These are phyloP conservation scores for Mortierella alpina DNA, from an alignment of 192 early-diverging fungal genomes.

Conservation along the genomic window DNA sequence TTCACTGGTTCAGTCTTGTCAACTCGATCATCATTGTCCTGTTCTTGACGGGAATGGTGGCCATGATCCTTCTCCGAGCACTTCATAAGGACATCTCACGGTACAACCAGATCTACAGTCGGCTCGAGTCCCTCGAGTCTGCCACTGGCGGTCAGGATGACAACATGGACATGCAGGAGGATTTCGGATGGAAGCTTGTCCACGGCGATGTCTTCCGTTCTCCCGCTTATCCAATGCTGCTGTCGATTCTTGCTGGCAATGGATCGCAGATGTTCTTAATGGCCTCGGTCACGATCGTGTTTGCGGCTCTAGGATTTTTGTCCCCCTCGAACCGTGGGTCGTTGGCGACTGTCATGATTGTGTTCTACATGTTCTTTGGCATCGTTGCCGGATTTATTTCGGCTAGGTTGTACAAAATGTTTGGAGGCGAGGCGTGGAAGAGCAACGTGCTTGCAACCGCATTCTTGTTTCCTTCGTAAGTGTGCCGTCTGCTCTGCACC, in stretches of 20 bases:
- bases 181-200: conserved; percentile 98
- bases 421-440: conserved; percentile 89
- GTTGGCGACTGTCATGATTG: conserved; percentile 90
- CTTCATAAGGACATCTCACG: conserved; percentile 93
- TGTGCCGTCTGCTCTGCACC: background rate
- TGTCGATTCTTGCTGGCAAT: conserved; percentile 87
- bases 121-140: too few relatives aligned
- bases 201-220: conserved; percentile 97
- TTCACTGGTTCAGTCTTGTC: conserved; percentile 95
- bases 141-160: conserved; percentile 36
- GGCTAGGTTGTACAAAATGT: conserved; percentile 92
- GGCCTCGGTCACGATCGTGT: conserved; percentile 78
- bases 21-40: conserved; percentile 95
- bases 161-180: conserved; percentile 85
- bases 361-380: conserved; percentile 92
- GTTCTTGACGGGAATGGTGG: conserved; percentile 93
- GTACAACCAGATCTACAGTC: conserved; percentile 72
- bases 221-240: conserved; percentile 75
- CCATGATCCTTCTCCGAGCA: conserved; percentile 88
- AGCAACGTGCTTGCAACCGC: conserved; percentile 85
- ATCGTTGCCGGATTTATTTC: conserved; percentile 89
- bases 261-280: conserved; percentile 85
- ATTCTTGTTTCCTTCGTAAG: conserved; percentile 83
- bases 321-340: conserved; percentile 92
- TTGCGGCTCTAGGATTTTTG: conserved; percentile 97